phyloP scores from a whole-genome alignment of 352 stramenopile genomes.

The Phytophthora constricta region DNA sequence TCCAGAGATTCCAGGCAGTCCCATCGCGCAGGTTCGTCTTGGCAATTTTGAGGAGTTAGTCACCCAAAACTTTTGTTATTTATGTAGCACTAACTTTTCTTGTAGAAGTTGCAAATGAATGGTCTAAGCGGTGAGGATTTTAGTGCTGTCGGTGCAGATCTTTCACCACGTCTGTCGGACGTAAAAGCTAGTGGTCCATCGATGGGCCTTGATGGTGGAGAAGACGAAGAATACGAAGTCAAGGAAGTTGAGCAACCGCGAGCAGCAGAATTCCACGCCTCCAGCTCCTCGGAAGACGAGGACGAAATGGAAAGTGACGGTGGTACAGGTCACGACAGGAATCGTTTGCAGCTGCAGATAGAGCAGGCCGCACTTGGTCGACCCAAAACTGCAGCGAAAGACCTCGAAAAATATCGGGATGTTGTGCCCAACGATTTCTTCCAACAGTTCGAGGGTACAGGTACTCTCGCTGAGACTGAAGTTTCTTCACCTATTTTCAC shows the following conservation, averaged over 20 bases:
- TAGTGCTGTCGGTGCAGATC: not conserved
- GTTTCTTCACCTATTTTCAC: not conserved
- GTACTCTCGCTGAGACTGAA: not conserved
- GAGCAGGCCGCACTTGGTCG: slow-evolving; percentile 25
- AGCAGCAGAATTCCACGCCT: slow-evolving; percentile 61
- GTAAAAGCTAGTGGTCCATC: not conserved
- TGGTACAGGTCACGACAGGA: slow-evolving; percentile 13
- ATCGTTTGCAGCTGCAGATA: slow-evolving; percentile 16
- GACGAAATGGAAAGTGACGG: slow-evolving; percentile 26
- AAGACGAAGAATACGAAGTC: slow-evolving; percentile 65
- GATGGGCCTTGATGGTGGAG: slow-evolving; percentile 12
- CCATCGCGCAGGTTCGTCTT: slow-evolving; percentile 42
- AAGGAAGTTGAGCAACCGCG: slow-evolving; percentile 61
- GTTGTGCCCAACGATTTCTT: slow-evolving; percentile 62
- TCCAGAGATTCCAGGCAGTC: slow-evolving; percentile 75
- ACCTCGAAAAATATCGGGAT: slow-evolving; percentile 64
- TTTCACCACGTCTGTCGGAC: slow-evolving; percentile 10
- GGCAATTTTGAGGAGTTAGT: not conserved
- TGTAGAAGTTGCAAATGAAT: slow-evolving; percentile 24
- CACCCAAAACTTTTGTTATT: too few relatives aligned
- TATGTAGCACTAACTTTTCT: not conserved
- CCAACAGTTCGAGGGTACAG: slow-evolving; percentile 37
- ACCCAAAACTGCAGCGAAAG: slow-evolving; percentile 61
- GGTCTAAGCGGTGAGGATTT: slow-evolving; percentile 8
- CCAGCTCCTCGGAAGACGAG: slow-evolving; percentile 61